These are phyloP conservation scores for Lophiotrema nucula DNA, from an alignment of 495 filamentous ascomycete genomes.

Conservation along the genomic window DNA sequence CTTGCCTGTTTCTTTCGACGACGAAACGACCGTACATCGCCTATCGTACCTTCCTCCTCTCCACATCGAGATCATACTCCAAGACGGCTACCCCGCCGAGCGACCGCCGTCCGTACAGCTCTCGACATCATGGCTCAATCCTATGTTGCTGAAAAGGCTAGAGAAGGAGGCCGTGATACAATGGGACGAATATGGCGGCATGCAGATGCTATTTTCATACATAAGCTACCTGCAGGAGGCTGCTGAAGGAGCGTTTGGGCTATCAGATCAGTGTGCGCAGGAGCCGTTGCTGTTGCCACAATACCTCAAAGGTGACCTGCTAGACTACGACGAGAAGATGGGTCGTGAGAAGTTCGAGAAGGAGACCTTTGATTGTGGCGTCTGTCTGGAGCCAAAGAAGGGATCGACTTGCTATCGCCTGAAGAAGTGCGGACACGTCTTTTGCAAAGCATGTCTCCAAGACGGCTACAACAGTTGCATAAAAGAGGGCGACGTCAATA, in stretches of 20 bases:
- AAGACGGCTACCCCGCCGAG: conserved; percentile 70
- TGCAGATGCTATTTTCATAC: conserved; percentile 76
- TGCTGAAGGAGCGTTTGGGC: conserved; percentile 72
- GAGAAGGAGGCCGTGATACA: conserved; percentile 58
- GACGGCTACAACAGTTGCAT: conserved; percentile 90
- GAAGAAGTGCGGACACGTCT: conserved; percentile 81
- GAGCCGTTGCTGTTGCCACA: conserved; percentile 52
- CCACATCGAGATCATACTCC: conserved; percentile 64
- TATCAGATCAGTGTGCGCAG: no score
- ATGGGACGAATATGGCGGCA: conserved; percentile 81
- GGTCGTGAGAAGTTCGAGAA: conserved; percentile 72
- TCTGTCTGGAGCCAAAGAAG: conserved; percentile 91
- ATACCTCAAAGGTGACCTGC: conserved; percentile 67
- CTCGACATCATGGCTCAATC: conserved; percentile 69
- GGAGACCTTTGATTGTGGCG: conserved; percentile 83
- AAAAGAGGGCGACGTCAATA: conserved; percentile 73
- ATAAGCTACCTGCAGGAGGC: conserved; percentile 84
- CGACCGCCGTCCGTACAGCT: conserved; percentile 66
- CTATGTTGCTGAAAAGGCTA: conserved; percentile 55
- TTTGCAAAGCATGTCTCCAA: conserved; percentile 79
- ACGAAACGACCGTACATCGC: conserved; percentile 55
- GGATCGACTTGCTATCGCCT: conserved; percentile 76
- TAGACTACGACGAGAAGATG: conserved; percentile 75
- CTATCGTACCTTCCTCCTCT: conserved; percentile 78
- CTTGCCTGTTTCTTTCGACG: conserved; percentile 63